These are phyloP conservation scores for Dryadomyces quercivorus DNA, from an alignment of 2,329 filamentous ascomycete species.

Conservation along the genomic window DNA sequence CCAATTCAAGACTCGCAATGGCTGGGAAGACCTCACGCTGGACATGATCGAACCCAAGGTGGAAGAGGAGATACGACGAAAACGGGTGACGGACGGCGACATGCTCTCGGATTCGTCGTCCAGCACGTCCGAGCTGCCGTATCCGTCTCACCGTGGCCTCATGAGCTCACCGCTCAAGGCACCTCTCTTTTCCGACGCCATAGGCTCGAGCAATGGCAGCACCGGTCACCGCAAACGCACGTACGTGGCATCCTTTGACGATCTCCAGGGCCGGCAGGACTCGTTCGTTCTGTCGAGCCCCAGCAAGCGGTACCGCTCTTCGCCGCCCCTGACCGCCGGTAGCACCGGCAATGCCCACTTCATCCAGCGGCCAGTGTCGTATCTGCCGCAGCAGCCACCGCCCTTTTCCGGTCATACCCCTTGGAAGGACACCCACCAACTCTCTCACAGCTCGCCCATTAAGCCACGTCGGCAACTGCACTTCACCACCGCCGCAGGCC, in stretches of 20 bases:
- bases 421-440: slow-evolving; percentile 70
- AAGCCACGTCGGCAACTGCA: slow-evolving; percentile 63
- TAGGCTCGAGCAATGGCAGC: slow-evolving; percentile 58
- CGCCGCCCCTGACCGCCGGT: slow-evolving; percentile 48
- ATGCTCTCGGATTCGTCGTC: slow-evolving; percentile 79
- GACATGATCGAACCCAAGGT: slow-evolving; percentile 76
- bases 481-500: slow-evolving; percentile 59
- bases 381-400: slow-evolving; percentile 20
- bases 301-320: slow-evolving; percentile 58
- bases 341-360: slow-evolving; percentile 51
- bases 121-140: slow-evolving; percentile 65
- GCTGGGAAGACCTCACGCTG: slow-evolving; percentile 82
- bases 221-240: slow-evolving; percentile 53
- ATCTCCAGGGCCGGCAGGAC: slow-evolving; percentile 13
- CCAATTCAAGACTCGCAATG: slow-evolving; percentile 94
- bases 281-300: slow-evolving; percentile 35
- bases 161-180: slow-evolving; percentile 79
- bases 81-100: slow-evolving; percentile 58
- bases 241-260: slow-evolving; percentile 47
- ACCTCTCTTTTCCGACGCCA: slow-evolving; percentile 72
- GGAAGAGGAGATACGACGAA: slow-evolving; percentile 65
- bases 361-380: slow-evolving; percentile 38
- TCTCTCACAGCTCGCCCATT: slow-evolving; percentile 78
- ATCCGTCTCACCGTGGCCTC: slow-evolving; percentile 48
- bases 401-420: slow-evolving; percentile 34